Percentiles rank a stretch among this genome's conserved stretches.
These are phyloP conservation scores for Aspergillus saccharolyticus DNA, from an alignment of 495 filamentous ascomycete genomes.

Conservation along the genomic window DNA sequence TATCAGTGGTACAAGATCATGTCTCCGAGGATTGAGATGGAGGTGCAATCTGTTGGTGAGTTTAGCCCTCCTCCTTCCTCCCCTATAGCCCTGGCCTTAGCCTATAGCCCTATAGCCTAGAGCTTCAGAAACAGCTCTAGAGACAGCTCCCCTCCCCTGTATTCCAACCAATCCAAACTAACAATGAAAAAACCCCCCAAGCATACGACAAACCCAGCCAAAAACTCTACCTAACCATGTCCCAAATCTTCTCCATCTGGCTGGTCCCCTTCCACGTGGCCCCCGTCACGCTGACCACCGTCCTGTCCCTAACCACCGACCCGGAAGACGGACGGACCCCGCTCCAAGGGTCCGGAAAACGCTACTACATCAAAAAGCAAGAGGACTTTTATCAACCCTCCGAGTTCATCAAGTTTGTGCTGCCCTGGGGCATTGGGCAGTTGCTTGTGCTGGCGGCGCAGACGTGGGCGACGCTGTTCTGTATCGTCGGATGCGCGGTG, in stretches of 20 bases:
- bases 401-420: conserved; percentile 67
- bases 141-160: too few species aligned
- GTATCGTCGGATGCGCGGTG: conserved; percentile 49
- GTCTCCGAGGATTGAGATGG: conserved; percentile 65
- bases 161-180: neutral
- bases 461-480: conserved; percentile 55
- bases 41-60: conserved; percentile 63
- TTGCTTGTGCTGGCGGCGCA: conserved; percentile 55
- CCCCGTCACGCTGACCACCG: conserved; percentile 63
- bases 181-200: conserved; percentile 17
- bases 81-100: neutral
- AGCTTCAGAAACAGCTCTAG: neutral
- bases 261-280: conserved; percentile 67
- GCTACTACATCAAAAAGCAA: conserved; percentile 67
- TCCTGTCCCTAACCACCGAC: conserved; percentile 53
- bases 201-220: conserved; percentile 63
- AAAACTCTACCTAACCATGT: conserved; percentile 63
- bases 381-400: conserved; percentile 80
- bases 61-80: neutral
- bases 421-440: conserved; percentile 30
- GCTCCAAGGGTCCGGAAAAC: conserved; percentile 20
- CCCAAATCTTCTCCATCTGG: conserved; percentile 72
- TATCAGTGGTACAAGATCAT: conserved; percentile 87
- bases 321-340: conserved; percentile 15
- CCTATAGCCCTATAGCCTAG: too few species aligned